A percentile compares a stretch with the other conserved stretches of the same genome.
These are phyloP conservation scores for Neckera pumila DNA, from an alignment of 225 moss, liverwort and hornwort species.

Conservation along the genomic window DNA sequence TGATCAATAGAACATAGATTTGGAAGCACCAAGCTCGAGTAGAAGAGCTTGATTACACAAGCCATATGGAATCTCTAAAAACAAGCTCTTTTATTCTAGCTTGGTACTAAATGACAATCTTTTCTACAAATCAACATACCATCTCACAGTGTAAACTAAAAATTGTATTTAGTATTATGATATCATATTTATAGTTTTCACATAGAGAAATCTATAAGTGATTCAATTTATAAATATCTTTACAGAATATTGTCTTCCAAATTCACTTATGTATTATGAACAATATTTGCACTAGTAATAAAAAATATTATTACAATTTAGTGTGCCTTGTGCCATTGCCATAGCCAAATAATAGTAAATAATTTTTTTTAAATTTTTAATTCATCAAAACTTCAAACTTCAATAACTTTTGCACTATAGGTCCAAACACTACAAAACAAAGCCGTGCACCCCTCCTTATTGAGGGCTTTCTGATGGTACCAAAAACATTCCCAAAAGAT, in stretches of 20 bases:
- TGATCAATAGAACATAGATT: background rate
- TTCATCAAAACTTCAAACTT: too few relatives aligned
- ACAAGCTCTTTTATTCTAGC: fast-evolving
- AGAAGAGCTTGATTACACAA: too few relatives aligned
- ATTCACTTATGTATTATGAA: background rate
- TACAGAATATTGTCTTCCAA: background rate
- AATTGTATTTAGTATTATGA: too few relatives aligned
- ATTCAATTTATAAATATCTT: background rate
- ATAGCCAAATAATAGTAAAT: too few relatives aligned
- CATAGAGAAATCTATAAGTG: background rate
- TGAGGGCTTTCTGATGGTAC: too few relatives aligned
- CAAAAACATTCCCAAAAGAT: too few relatives aligned
- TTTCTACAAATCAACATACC: background rate
- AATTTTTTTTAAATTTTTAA: too few relatives aligned
- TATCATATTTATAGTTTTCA: background rate
- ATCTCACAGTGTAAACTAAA: background rate
- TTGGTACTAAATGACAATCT: too few relatives aligned
- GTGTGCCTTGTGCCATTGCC: too few relatives aligned
- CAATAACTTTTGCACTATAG: too few relatives aligned
- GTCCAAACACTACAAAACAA: too few relatives aligned
- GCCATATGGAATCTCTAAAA: background rate
- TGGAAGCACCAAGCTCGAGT: background rate
- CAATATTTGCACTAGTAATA: background rate
- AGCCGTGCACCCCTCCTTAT: too few relatives aligned
- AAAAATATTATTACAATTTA: background rate